Percentiles rank a stretch among this genome's conserved stretches.
Conservation (phyloP, 179 eudicot genomes). For the Dionaea muscipula region DNA sequence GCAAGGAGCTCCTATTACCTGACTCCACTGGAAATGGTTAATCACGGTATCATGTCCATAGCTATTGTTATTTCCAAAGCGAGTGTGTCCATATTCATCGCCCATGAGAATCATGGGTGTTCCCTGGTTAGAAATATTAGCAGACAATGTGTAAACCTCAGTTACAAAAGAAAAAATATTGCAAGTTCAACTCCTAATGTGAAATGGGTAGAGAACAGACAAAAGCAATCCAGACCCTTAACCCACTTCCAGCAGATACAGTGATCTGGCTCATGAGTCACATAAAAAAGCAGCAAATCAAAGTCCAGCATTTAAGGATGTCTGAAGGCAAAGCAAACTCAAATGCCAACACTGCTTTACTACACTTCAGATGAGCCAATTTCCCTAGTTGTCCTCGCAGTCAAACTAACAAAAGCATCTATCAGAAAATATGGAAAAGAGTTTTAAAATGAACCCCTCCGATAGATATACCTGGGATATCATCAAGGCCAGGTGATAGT, state of each 20-base stretch:
- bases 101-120: slow-evolving; percentile 99
- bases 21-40: slow-evolving; percentile 89
- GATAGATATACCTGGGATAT: slow-evolving; percentile 64
- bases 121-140: slow-evolving; percentile 34
- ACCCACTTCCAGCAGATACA: too few relatives aligned
- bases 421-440: too few relatives aligned
- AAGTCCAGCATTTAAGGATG: too few relatives aligned
- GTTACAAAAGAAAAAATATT: background rate
- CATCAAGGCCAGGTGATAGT: slow-evolving; percentile 90
- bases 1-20: slow-evolving; percentile 33
- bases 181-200: background rate
- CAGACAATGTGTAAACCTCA: background rate
- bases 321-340: too few relatives aligned
- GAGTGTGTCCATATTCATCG: slow-evolving; percentile 94
- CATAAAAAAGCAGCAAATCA: too few relatives aligned
- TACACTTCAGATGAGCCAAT: too few relatives aligned
- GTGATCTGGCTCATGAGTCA: too few relatives aligned
- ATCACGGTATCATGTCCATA: slow-evolving; percentile 85
- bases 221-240: too few relatives aligned
- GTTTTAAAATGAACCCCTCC: background rate
- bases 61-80: slow-evolving; percentile 91
- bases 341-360: too few relatives aligned
- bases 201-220: too few relatives aligned
- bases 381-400: background rate
- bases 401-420: background rate